Percentiles rank a stretch among this genome's conserved stretches.
These are phyloP conservation scores for Penicillium sp. DNA, from an alignment of 2,329 filamentous ascomycete genomes.

Conservation along the genomic window DNA sequence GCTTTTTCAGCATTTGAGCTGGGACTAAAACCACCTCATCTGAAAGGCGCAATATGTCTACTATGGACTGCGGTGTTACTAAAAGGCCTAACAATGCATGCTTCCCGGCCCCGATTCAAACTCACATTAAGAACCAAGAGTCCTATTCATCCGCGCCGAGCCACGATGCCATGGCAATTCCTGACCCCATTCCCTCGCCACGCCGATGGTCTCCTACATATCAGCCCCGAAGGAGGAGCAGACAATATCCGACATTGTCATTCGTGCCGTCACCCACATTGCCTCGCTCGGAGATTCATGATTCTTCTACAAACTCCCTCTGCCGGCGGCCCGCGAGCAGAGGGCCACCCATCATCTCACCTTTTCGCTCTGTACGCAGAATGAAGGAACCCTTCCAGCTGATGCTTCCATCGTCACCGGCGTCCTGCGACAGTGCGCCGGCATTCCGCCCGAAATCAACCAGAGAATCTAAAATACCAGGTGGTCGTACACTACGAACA, in stretches of 20 bases:
- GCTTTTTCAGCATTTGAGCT: constrained; percentile 16
- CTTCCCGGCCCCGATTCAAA: constrained; percentile 21
- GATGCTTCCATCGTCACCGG: constrained; percentile 35
- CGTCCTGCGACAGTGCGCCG: constrained; percentile 25
- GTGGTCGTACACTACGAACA: constrained; percentile 31
- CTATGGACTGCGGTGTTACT: constrained; percentile 28
- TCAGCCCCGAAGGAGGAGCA: constrained; percentile 32
- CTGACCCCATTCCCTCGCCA: constrained; percentile 22
- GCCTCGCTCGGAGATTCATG: constrained; percentile 30
- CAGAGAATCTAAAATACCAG: constrained; percentile 16
- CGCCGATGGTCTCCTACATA: constrained; percentile 29
- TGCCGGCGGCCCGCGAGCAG: constrained; percentile 29
- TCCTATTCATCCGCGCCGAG: constrained; percentile 19
- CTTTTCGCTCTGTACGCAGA: constrained; percentile 40
- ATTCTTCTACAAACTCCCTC: constrained; percentile 28
- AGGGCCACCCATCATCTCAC: constrained; percentile 30
- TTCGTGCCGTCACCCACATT: constrained; percentile 33
- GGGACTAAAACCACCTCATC: constrained; percentile 11
- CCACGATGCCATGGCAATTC: constrained; percentile 18
- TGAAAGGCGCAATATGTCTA: constrained; percentile 30
- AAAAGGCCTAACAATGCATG: constrained; percentile 25
- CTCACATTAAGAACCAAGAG: constrained; percentile 22
- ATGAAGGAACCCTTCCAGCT: constrained; percentile 44
- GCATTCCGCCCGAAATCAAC: constrained; percentile 20
- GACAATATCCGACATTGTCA: constrained; percentile 35